These are phyloP conservation scores for Lipomyces yamanashiensis DNA, from an alignment of 805 yeast genomes.

Conservation along the genomic window DNA sequence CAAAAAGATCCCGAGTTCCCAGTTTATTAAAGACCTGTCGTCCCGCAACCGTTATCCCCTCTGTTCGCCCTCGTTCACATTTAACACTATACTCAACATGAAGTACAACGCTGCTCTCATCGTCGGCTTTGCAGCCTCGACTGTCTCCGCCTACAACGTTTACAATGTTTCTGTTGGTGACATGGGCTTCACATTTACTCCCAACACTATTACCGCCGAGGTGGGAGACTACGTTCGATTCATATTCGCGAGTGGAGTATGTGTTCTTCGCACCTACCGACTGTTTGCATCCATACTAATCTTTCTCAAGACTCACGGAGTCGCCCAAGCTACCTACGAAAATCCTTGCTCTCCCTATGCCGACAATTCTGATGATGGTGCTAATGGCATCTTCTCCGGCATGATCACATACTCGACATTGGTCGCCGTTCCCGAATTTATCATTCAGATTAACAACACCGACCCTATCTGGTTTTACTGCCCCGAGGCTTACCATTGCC, in stretches of 20 bases:
- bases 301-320: conserved; percentile 33
- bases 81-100: neutral
- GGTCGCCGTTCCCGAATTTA: conserved; percentile 24
- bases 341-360: conserved; percentile 33
- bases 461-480: conserved; percentile 40
- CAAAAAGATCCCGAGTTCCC: too few species aligned
- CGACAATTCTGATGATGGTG: conserved; percentile 13
- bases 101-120: conserved; percentile 5
- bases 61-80: neutral
- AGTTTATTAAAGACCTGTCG: too few species aligned
- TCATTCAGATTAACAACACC: conserved; percentile 31
- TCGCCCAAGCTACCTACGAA: conserved; percentile 36
- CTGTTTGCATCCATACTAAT: neutral
- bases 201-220: conserved; percentile 35
- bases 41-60: neutral
- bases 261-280: neutral
- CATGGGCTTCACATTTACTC: conserved; percentile 25
- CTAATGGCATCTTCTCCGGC: conserved; percentile 37
- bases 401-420: conserved; percentile 20
- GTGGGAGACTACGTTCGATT: conserved; percentile 38
- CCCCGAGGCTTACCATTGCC: conserved; percentile 39
- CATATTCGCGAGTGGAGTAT: conserved; percentile 19
- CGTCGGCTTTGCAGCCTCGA: neutral
- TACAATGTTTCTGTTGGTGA: conserved; percentile 29
- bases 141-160: conserved; percentile 21